These are phyloP conservation scores for Ophiocordyceps australis DNA, from an alignment of 2,329 filamentous ascomycete genomes.

Conservation along the genomic window DNA sequence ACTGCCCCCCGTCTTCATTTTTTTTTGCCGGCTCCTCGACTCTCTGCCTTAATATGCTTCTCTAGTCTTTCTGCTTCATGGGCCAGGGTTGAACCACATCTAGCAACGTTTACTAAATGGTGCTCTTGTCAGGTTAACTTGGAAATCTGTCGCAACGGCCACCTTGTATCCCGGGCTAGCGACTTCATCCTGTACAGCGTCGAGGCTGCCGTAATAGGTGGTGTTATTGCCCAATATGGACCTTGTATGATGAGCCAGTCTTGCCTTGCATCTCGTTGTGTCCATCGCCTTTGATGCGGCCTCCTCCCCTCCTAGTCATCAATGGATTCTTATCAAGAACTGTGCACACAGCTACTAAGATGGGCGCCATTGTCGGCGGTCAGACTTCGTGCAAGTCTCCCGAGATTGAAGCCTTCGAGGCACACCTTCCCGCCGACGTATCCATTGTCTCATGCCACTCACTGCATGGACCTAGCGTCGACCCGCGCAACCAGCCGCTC, in stretches of 20 bases:
- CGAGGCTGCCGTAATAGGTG: slow-evolving; percentile 79
- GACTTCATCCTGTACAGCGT: slow-evolving; percentile 99
- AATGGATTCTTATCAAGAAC: too few species aligned
- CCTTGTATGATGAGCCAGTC: slow-evolving; percentile 46
- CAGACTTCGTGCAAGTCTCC: slow-evolving; percentile 98
- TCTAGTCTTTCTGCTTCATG: too few species aligned
- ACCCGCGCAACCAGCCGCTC: slow-evolving; percentile 75
- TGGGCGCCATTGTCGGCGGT: slow-evolving; percentile 87
- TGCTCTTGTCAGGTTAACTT: slow-evolving; percentile 46
- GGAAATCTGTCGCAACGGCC: slow-evolving; percentile 83
- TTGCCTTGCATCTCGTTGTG: too few species aligned
- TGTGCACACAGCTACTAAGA: slow-evolving; percentile 91
- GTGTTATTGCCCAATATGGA: slow-evolving; percentile 73
- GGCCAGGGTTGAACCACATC: too few species aligned
- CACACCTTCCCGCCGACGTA: slow-evolving; percentile 71
- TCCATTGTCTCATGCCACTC: slow-evolving; percentile 94
- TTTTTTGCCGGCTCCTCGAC: too few species aligned
- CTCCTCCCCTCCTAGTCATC: too few species aligned
- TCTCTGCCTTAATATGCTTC: too few species aligned
- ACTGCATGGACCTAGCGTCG: slow-evolving; percentile 80
- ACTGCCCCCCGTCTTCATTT: slow-evolving; percentile 4
- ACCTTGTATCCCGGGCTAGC: slow-evolving; percentile 87
- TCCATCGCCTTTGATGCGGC: too few species aligned
- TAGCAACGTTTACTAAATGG: too few species aligned
- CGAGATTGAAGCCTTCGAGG: slow-evolving; percentile 85